These are phyloP conservation scores for Calonectria pauciramosa DNA, from an alignment of 2,329 filamentous ascomycete genomes.

Conservation along the genomic window DNA sequence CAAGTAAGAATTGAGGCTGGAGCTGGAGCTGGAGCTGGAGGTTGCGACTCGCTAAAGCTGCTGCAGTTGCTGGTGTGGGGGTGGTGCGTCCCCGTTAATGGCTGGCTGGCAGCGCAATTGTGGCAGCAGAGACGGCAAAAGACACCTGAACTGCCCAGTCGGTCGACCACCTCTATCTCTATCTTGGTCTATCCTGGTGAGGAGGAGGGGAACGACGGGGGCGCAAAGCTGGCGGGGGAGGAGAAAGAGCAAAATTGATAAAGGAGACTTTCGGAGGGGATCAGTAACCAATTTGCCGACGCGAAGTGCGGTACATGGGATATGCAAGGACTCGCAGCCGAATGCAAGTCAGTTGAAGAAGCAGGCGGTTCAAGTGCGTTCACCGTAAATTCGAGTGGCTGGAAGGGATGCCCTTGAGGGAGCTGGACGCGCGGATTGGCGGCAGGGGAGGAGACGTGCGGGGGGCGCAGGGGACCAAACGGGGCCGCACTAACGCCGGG, in stretches of 20 bases:
- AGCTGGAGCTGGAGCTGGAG: not conserved
- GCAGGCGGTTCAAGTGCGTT: slow-evolving; percentile 16
- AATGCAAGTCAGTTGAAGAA: slow-evolving; percentile 25
- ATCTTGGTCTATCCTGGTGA: not conserved
- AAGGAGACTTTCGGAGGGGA: not conserved
- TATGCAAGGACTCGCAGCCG: slow-evolving; percentile 17
- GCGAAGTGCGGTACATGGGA: slow-evolving; percentile 20
- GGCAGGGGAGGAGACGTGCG: not conserved
- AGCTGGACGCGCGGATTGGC: slow-evolving; percentile 1
- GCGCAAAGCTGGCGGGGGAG: not conserved
- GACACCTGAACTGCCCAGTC: not conserved
- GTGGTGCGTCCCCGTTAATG: not conserved
- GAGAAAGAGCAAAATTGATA: not conserved
- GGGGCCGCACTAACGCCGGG: slow-evolving; percentile 7
- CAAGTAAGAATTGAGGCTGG: not conserved
- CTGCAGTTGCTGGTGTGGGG: not conserved
- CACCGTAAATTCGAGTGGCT: slow-evolving; percentile 51
- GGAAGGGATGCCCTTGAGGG: slow-evolving; percentile 26
- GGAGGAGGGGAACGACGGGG: not conserved
- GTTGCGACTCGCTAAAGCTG: slow-evolving; percentile 1
- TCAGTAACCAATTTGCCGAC: not conserved
- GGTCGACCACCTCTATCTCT: not conserved
- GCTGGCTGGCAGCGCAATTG: not conserved
- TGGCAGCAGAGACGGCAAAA: not conserved
- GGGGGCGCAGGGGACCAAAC: slow-evolving; percentile 1